Conservation (phyloP, 225 moss, liverwort and hornwort species). For the Sphagnum tenellum region DNA sequence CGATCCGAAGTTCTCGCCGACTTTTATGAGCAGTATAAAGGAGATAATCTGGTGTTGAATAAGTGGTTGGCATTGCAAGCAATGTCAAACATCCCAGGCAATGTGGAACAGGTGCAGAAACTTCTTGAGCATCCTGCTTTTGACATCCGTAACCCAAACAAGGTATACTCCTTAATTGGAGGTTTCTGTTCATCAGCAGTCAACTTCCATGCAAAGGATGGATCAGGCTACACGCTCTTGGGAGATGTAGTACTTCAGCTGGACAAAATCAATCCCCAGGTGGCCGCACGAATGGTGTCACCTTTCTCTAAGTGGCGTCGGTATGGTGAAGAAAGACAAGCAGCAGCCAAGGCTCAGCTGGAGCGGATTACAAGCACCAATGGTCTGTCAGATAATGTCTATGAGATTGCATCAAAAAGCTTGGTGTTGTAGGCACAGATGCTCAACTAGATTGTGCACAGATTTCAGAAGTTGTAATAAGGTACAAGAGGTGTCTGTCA, state of each 20-base stretch:
- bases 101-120: constrained; percentile 56
- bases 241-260: constrained; percentile 81
- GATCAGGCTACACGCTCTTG: constrained; percentile 81
- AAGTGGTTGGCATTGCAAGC: constrained; percentile 98
- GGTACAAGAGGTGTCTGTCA: too few relatives aligned
- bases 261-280: constrained; percentile 80
- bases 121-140: constrained; percentile 89
- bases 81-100: constrained; percentile 68
- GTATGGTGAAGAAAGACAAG: constrained; percentile 71
- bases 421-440: constrained; percentile 44
- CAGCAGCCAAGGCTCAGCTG: constrained; percentile 67
- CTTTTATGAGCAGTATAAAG: constrained; percentile 85
- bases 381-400: constrained; percentile 88
- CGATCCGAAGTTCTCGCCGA: constrained; percentile 54
- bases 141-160: constrained; percentile 88
- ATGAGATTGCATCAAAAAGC: constrained; percentile 93
- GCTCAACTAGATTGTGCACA: not conserved
- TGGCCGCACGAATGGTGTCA: constrained; percentile 88
- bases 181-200: constrained; percentile 79
- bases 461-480: too few relatives aligned
- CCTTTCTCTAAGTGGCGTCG: constrained; percentile 89
- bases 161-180: constrained; percentile 92
- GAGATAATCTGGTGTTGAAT: constrained; percentile 80
- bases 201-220: constrained; percentile 84
- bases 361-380: constrained; percentile 68